Evolutionary conservation across 257 asterid species (phyloP).

Genomic region (Nemophila menziesii): DNA sequence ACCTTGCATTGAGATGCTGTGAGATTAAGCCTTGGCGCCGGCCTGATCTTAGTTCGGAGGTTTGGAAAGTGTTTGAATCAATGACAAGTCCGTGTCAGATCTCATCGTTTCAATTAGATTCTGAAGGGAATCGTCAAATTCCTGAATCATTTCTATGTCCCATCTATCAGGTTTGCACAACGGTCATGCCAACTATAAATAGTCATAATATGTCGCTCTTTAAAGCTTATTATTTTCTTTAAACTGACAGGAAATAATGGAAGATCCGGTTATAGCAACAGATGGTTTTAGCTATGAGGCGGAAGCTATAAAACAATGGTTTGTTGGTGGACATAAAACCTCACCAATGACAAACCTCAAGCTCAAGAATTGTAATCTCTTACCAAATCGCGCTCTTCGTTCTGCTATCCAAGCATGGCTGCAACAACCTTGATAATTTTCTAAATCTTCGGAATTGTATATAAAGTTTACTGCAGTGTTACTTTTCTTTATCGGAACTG

Average conservation of each 20-base stretch:
- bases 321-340: constrained; percentile 63
- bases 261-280: constrained; percentile 82
- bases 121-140: constrained; percentile 28
- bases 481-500: no score
- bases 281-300: constrained; percentile 85
- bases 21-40: constrained; percentile 35
- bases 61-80: constrained; percentile 73
- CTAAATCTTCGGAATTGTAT: no score
- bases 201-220: background rate
- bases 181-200: background rate
- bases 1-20: constrained; percentile 59
- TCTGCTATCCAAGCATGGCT: constrained; percentile 89
- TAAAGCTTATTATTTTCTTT: background rate
- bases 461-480: no score
- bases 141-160: constrained; percentile 79
- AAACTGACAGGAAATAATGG: constrained; percentile 65
- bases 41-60: constrained; percentile 74
- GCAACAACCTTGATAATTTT: constrained; percentile 10
- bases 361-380: constrained; percentile 44
- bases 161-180: constrained; percentile 50
- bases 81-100: constrained; percentile 61
- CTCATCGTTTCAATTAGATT: constrained; percentile 30
- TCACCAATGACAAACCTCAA: constrained; percentile 81
- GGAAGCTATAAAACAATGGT: constrained; percentile 79
- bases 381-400: constrained; percentile 78